These are phyloP conservation scores for Trypanosoma caninum DNA, from an alignment of 208 protist genomes.

Conservation along the genomic window DNA sequence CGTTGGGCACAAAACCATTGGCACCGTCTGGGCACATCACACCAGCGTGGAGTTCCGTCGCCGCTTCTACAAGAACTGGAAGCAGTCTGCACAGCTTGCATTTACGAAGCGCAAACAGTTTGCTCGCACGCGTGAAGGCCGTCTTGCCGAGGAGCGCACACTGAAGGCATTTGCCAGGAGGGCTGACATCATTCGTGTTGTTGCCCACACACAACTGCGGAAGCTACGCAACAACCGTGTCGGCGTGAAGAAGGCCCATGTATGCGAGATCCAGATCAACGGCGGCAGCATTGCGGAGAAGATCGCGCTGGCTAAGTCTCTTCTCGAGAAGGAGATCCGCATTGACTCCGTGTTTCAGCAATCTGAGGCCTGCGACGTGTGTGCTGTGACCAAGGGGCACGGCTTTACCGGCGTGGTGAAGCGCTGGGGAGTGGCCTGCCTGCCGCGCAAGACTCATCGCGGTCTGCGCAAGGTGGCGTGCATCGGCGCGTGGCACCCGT, in stretches of 20 bases:
- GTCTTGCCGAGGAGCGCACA: conserved; percentile 81
- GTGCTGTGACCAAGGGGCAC: conserved; percentile 98
- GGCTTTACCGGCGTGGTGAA: conserved; percentile 98
- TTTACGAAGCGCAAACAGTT: conserved; percentile 94
- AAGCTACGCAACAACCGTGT: conserved; percentile 97
- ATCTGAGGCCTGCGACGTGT: conserved; percentile 96
- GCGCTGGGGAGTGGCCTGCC: conserved; percentile 96
- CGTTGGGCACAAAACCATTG: conserved; percentile 95
- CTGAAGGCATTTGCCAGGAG: conserved; percentile 95
- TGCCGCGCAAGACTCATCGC: conserved; percentile 99
- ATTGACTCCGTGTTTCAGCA: conserved; percentile 95
- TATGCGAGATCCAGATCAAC: conserved; percentile 99
- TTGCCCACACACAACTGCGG: conserved; percentile 98
- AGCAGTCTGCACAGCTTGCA: conserved; percentile 96
- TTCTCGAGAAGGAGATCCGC: conserved; percentile 97
- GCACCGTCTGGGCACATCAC: conserved; percentile 98
- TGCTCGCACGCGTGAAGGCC: conserved; percentile 79
- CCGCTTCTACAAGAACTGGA: conserved; percentile 99
- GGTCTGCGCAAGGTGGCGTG: conserved; percentile 99
- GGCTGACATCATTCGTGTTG: conserved; percentile 96
- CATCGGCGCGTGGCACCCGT: conserved; percentile 99
- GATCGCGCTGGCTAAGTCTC: conserved; percentile 91
- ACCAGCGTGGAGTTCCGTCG: conserved; percentile 94
- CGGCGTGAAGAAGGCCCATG: conserved; percentile 98
- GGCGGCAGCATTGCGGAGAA: conserved; percentile 96